phyloP scores from a whole-genome alignment of 768 basidiomycete species.

The Pulveroboletus ravenelii region DNA sequence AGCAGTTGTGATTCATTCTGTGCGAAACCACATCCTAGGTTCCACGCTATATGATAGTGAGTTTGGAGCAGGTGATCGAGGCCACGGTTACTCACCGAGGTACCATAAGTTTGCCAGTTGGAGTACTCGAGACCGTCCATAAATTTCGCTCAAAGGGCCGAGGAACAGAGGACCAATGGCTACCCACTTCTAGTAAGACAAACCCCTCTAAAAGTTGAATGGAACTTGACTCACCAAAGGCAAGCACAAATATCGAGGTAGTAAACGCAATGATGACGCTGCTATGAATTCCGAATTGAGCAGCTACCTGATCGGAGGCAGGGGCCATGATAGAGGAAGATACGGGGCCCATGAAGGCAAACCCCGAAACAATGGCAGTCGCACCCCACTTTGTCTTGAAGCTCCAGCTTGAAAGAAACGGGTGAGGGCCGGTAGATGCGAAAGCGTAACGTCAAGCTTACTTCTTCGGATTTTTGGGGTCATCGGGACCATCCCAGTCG shows the following conservation, averaged over 20 bases:
- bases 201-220: neutral
- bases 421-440: neutral
- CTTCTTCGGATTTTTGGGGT: constrained; percentile 61
- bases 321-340: constrained; percentile 76
- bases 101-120: constrained; percentile 65
- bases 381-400: constrained; percentile 58
- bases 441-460: constrained; percentile 19
- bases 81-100: constrained; percentile 39
- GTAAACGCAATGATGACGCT: constrained; percentile 48
- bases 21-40: constrained; percentile 59
- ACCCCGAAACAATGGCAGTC: constrained; percentile 56
- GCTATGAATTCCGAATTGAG: constrained; percentile 52
- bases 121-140: constrained; percentile 57
- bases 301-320: constrained; percentile 47
- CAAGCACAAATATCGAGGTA: constrained; percentile 56
- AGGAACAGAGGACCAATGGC: constrained; percentile 34
- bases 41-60: constrained; percentile 45
- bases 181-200: neutral
- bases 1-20: constrained; percentile 54
- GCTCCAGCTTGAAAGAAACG: constrained; percentile 44
- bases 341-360: constrained; percentile 64
- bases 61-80: neutral
- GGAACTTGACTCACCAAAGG: constrained; percentile 43
- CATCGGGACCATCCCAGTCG: constrained; percentile 61
- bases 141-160: constrained; percentile 70